phyloP scores from a whole-genome alignment of 208 protist genomes.

The Trypanosoma brucei region DNA sequence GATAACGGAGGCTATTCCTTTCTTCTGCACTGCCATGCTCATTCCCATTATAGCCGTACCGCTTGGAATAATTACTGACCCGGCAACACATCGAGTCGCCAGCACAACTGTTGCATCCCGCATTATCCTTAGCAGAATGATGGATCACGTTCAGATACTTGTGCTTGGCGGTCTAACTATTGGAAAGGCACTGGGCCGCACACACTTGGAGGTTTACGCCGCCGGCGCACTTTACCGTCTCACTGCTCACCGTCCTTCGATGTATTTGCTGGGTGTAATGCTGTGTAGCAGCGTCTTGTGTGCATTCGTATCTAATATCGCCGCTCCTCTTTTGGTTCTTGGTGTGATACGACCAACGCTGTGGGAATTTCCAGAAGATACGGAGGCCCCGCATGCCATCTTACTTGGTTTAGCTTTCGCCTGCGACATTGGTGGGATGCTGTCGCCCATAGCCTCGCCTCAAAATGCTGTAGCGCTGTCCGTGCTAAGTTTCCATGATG shows the following conservation, averaged over 20 bases:
- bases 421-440: conserved; percentile 94
- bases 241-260: conserved; percentile 65
- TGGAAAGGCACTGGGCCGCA: conserved; percentile 78
- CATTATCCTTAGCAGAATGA: conserved; percentile 77
- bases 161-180: conserved; percentile 91
- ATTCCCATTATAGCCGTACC: conserved; percentile 87
- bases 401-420: conserved; percentile 91
- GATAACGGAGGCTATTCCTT: conserved; percentile 90
- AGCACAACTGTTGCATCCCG: conserved; percentile 61
- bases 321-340: conserved; percentile 85
- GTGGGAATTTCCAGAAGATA: conserved; percentile 83
- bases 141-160: conserved; percentile 90
- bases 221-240: conserved; percentile 66
- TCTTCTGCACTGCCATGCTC: conserved; percentile 90
- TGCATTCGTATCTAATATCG: conserved; percentile 90
- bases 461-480: conserved; percentile 92
- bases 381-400: conserved; percentile 76
- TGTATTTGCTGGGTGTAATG: conserved; percentile 91
- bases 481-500: conserved; percentile 65
- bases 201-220: conserved; percentile 85
- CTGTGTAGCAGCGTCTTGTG: conserved; percentile 74
- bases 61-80: conserved; percentile 74
- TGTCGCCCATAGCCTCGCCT: conserved; percentile 91
- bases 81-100: conserved; percentile 39
- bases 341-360: conserved; percentile 84